Evolutionary conservation across 306 rosid species (phyloP), one percentile per base, ranked within the genome.

Genomic region (Pterocarpus macrocarpus): DNA sequence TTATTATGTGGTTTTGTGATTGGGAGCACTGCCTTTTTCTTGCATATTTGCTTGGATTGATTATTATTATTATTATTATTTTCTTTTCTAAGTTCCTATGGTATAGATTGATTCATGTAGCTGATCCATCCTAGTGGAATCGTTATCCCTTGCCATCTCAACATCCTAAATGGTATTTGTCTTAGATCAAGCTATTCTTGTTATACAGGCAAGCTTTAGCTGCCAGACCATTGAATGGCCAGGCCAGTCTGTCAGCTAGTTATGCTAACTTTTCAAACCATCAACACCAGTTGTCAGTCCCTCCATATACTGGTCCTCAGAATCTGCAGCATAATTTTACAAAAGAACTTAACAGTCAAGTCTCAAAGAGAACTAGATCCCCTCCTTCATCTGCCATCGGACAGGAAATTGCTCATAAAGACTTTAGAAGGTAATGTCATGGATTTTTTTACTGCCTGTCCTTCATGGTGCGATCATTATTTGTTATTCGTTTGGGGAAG

Each of bases 281-380:
- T 66, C 90, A 84, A 69, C 80, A 72, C 22, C 92, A 80, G 68
- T 47, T 87, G 77, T 41, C 72, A 15, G 73, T 77, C 69, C 59
- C 91, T 71, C 70, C 86, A 63, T 65, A 76, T 73, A 53, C 64
- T 12, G 77, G 69, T 63, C 73, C 85, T 78, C 82, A 74, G 80
- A 88, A 77, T 74, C 81, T 81, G 47, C 84, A 57, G 28, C 72
- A 84, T 81, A 85, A 76, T 82, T 64, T 81, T 75, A 49, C 75
- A 2, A 73, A 82, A 16, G 82, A 64, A 80, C 55, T 43, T 77
- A 83, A 76, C 56, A 81, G 64, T 63, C 91, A 87, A 78, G 90
- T 76, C 68, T 80, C 81, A 73, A 86, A 90, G 85, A 85, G 90
- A 85, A 81, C 76, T 55, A 86, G 89, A 86, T 89, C 90, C 70